Evolutionary conservation across 164 flowering plant genomes (phyloP), one percentile per base, ranked within the genome.

Genomic region (Vitis amurensis): DNA sequence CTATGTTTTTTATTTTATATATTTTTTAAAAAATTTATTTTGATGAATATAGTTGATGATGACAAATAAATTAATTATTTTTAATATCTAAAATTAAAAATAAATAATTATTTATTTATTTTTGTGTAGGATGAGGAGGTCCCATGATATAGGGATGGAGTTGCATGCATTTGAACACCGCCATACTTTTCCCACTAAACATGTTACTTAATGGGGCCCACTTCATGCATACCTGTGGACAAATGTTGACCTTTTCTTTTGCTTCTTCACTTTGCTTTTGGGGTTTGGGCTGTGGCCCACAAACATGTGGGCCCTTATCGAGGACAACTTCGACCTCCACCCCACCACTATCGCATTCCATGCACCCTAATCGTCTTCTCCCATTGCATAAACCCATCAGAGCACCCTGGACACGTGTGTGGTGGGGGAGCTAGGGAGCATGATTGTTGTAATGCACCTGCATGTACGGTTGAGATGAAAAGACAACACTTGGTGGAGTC

Each of bases 401-500:
- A 8, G 3, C 8, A 50, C 15, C 31, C 55, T 50, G 8, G 55
- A 12, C 52, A 66, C 69, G 51, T 65, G 73, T 59, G 61, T 11
- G 67, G 67, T 13, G 11, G 9, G 7, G 15, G 9, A 58, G n/a
- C 19, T 49, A n/a, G 14, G 52, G 69, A 52, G 53, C 58, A 71
- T 14, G 49, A 55, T 13, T 27, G 2, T 4, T 63, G 11, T 6
- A 10, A 27, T 63, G 71, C 1, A 10, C 68, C 31, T 16, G 52
- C 64, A 48, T 57, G 29, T 16, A 62, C 12, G 14, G 47, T 53
- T 50, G 49, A 47, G 19, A 63, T 47, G 72, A 69, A 71, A 57
- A 50, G 73, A 75, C 78, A 55, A 49, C 49, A 58, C 63, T 57
- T 55, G 76, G 67, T 71, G 71, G 78, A 61, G 11, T 70, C 68